A percentile compares a stretch with the other conserved stretches of the same genome.
Conservation (phyloP, 1,284 basidiomycete genomes). For the Fomitopsis palustris region DNA sequence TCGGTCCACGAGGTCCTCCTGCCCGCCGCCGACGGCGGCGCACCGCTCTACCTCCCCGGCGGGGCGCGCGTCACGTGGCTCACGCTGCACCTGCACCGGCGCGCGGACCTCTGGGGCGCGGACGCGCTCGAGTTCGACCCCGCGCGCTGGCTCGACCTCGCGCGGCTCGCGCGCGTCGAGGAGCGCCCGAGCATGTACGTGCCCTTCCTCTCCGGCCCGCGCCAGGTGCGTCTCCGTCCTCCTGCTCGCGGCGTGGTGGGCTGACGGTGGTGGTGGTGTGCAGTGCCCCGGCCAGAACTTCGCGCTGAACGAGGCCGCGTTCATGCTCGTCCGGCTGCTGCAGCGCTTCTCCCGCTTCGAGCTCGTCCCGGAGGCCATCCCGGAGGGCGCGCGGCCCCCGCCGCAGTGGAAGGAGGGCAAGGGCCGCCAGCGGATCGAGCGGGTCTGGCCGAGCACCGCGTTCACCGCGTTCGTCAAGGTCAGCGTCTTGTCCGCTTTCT, state of each 20-base stretch:
- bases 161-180: conserved; percentile 36
- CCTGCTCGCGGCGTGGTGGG: background rate
- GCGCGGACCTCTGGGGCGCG: conserved; percentile 21
- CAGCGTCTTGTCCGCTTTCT: background rate
- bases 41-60: conserved; percentile 4
- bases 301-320: conserved; percentile 37
- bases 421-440: conserved; percentile 7
- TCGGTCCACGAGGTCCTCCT: conserved; percentile 6
- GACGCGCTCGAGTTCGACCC: conserved; percentile 44
- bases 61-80: conserved; percentile 7
- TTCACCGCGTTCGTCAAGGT: conserved; percentile 9
- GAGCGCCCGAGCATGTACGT: conserved; percentile 52
- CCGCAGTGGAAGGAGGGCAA: conserved; percentile 49
- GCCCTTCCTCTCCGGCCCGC: conserved; percentile 53
- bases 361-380: conserved; percentile 55
- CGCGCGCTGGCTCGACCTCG: conserved; percentile 49
- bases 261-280: conserved; percentile 19
- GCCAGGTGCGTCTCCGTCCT: conserved; percentile 27
- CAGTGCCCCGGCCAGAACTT: conserved; percentile 20
- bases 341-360: conserved; percentile 58
- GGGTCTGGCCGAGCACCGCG: conserved; percentile 8
- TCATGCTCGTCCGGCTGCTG: conserved; percentile 37
- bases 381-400: conserved; percentile 51
- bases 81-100: conserved; percentile 18
- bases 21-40: background rate